Conservation (phyloP, 176 grass and related monocot genomes). For the Aegilops umbellulata region DNA sequence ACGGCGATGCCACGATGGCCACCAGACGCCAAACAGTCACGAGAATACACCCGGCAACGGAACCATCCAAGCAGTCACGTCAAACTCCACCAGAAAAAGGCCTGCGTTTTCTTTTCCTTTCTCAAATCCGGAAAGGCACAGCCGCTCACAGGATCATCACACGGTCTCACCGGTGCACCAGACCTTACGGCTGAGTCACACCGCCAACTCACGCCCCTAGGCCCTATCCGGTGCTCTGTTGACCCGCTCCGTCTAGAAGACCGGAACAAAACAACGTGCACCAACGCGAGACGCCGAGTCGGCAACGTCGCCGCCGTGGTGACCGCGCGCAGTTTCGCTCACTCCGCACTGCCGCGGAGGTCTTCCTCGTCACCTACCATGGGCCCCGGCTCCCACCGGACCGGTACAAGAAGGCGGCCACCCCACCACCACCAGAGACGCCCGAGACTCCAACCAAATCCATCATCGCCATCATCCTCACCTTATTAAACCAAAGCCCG, state of each 20-base stretch:
- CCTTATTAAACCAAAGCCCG: background rate
- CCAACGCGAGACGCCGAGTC: background rate
- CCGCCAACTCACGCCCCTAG: background rate
- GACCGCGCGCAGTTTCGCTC: background rate
- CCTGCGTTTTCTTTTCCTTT: no score
- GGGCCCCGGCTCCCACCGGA: background rate
- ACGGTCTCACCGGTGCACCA: background rate
- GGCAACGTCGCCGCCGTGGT: background rate
- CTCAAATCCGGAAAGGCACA: background rate
- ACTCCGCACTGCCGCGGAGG: background rate
- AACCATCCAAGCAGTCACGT: background rate
- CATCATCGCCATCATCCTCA: background rate
- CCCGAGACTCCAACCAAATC: background rate
- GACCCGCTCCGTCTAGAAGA: constrained; percentile 31
- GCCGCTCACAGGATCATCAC: background rate
- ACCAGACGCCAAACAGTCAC: background rate
- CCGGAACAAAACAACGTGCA: background rate
- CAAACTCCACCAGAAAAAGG: background rate
- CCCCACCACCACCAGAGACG: background rate
- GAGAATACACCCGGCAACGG: background rate
- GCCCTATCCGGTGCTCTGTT: background rate
- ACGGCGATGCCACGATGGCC: background rate
- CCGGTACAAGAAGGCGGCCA: background rate
- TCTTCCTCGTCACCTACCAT: constrained; percentile 2
- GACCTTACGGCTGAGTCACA: no score